Evolutionary conservation across 2,329 filamentous ascomycete genomes (phyloP).

Genomic region (Alternaria triticimaculans): DNA sequence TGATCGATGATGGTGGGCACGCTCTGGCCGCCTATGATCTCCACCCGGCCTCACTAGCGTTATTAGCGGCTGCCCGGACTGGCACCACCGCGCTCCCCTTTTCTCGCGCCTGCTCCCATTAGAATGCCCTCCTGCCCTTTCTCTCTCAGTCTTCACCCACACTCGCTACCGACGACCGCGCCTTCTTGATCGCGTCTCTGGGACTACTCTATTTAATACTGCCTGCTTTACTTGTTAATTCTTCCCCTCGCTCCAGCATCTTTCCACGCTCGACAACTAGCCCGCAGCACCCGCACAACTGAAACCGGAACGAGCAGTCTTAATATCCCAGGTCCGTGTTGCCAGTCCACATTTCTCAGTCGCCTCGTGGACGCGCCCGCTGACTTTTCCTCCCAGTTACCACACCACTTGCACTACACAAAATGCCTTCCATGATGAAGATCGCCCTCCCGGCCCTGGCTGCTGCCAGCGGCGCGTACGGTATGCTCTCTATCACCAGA

Average conservation of each 20-base stretch:
- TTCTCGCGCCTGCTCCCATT: conserved; percentile 18
- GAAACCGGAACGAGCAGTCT: conserved; percentile 39
- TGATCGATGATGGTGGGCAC: conserved; percentile 13
- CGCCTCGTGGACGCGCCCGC: conserved; percentile 24
- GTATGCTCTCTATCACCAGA: conserved; percentile 43
- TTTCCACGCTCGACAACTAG: conserved; percentile 36
- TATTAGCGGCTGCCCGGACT: conserved; percentile 13
- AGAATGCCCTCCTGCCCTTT: conserved; percentile 12
- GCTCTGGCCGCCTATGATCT: conserved; percentile 26
- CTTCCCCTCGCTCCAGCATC: conserved; percentile 49
- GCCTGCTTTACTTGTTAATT: conserved; percentile 43
- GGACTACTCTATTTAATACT: conserved; percentile 39
- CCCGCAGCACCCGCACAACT: conserved; percentile 18
- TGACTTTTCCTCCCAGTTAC: conserved; percentile 36
- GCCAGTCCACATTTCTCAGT: conserved; percentile 20
- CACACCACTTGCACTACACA: conserved; percentile 26
- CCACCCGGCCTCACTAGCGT: conserved; percentile 19
- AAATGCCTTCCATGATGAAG: conserved; percentile 62
- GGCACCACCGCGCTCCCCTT: conserved; percentile 29
- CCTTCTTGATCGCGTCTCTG: conserved; percentile 28
- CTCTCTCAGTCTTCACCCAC: conserved; percentile 29
- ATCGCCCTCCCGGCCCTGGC: conserved; percentile 64
- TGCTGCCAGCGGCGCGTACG: conserved; percentile 59
- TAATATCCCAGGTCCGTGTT: conserved; percentile 45
- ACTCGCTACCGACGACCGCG: conserved; percentile 31